Conservation (phyloP, 169 alveolate genomes). For the Cryptosporidium ryanae region DNA sequence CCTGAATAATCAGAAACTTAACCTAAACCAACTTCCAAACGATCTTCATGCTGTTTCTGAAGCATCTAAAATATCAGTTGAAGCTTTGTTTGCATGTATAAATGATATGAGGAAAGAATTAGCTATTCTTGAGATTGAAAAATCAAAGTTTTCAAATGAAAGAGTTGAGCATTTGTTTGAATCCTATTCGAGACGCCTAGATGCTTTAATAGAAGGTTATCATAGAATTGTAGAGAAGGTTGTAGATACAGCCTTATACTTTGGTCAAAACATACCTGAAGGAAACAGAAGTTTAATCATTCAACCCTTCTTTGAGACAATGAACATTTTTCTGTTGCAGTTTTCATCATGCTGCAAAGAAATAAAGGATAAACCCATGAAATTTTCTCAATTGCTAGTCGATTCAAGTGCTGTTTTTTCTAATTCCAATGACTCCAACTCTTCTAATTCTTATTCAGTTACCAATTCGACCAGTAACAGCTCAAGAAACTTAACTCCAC, state of each 20-base stretch:
- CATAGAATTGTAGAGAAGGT: conserved; percentile 71
- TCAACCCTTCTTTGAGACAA: conserved; percentile 72
- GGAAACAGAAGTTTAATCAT: conserved; percentile 30
- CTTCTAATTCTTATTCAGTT: conserved; percentile 6
- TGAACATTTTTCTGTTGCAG: conserved; percentile 45
- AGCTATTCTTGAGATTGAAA: conserved; percentile 41
- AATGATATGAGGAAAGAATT: conserved; percentile 69
- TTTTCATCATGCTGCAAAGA: conserved; percentile 72
- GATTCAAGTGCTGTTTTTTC: conserved; percentile 46
- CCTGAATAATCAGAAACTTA: conserved; percentile 21
- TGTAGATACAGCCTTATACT: conserved; percentile 63
- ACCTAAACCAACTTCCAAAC: conserved; percentile 23
- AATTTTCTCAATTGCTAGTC: conserved; percentile 40
- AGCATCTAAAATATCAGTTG: conserved; percentile 71
- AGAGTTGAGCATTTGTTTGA: conserved; percentile 71
- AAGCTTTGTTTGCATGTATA: conserved; percentile 31
- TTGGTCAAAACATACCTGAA: conserved; percentile 59
- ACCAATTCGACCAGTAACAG: conserved; percentile 13
- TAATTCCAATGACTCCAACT: conserved; percentile 1
- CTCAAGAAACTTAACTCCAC: conserved; percentile 25
- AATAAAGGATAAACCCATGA: conserved; percentile 41
- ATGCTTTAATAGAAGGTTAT: conserved; percentile 65
- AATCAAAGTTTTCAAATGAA: conserved; percentile 53
- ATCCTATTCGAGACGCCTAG: conserved; percentile 65
- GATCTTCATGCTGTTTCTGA: conserved; percentile 68